Evolutionary conservation across 2,329 filamentous ascomycete species (phyloP), one percentile per base, ranked within the genome.

Genomic region (Fusarium dimerum): DNA sequence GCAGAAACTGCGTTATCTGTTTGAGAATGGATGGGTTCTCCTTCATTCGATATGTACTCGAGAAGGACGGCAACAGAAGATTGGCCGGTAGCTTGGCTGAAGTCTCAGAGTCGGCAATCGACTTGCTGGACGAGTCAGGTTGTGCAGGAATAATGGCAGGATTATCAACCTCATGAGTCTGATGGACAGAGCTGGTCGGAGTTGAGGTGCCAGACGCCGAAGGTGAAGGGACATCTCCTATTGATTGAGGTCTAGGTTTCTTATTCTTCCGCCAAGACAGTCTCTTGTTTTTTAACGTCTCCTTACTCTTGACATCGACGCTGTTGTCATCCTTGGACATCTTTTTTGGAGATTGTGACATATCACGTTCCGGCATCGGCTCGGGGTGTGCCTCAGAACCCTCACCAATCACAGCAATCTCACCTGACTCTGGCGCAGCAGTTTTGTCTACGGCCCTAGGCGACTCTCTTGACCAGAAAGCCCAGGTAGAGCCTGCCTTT

Each of bases 381-480:
- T 73, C 74, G 3, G 81, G 81, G 9, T 84, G 76, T 59, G 79
- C 70, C 71, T 87, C 75, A 41, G 84, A 80, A 44, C 79, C 68
- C 68, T 85, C 75, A 34, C 82, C 75, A 56, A 82, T 76, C 46
- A 87, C 76, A 5, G 84, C 84, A 43, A 87, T 72, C 63, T 80
- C 76, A 20, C 76, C 84, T 59, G 68, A 65, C 62, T 77, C 81
- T 36, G 65, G 73, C 2, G 55, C 51, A 2, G 65, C 34, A 11
- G 65, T 49, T 45, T 72, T 73, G 1, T 63, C 66, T 4, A 62
- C 63, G 10, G 69, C 60, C 40, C 71, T 74, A 8, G 73, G 67
- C 2, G 76, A 70, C 59, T 87, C 84, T 43, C 79, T 82, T 13
- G 86, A 90, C 89, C 89, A 93, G 60, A 93, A 92, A 0, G 87